Evolutionary conservation across 345 rosid genomes (phyloP), one percentile per base, ranked within the genome.

Genomic region (Populus ilicifolia): DNA sequence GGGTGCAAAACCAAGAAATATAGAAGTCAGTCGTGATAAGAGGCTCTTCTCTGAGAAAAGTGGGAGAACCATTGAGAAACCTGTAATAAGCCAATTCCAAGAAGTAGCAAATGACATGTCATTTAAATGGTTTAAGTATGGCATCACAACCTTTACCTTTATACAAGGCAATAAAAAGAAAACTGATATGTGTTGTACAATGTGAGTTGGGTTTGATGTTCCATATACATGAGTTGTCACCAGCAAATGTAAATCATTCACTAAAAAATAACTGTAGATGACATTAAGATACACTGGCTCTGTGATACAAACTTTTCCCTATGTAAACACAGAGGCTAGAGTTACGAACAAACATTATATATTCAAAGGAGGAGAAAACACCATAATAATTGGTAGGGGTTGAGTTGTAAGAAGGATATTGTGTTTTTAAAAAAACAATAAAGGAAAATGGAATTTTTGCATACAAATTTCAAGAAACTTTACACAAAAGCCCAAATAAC

Each of bases 1-100:
- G 18, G 98, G 98, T 14, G 97, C 97, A 70, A 93, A 92, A 72
- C 98, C 97, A 78, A 91, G 97, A 88, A 86, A 90, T 77, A 94
- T 90, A 50, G 98, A 91, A 81, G 89, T 88, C 52, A 94, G 87
- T 27, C 98, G 86, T 50, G 98, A 88, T 76, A 94, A 83, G 71
- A 93, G 86, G 79, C 87, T 82, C 77, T 80, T 88, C 67, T 86
- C 94, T 70, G 97, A 94, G 84, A 93, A 89, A 79, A 93, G 79
- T 13, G 98, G 98, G 75, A 93, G 90, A 82, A 89, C 86, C 89
- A 91, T 87, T 8, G 97, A 90, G 79, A 87, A 82, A 77, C 95
- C 98, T 91, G 78, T 21, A 30, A 83, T 36, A 84, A 82, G 77
- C 72, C 69, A 83, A 68, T 75, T 69, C 2, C 25, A 30, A 23